A percentile compares a stretch with the other conserved stretches of the same genome.
phyloP scores from a whole-genome alignment of 371 early-diverging fungal genomes.

The Mortierella sp. region DNA sequence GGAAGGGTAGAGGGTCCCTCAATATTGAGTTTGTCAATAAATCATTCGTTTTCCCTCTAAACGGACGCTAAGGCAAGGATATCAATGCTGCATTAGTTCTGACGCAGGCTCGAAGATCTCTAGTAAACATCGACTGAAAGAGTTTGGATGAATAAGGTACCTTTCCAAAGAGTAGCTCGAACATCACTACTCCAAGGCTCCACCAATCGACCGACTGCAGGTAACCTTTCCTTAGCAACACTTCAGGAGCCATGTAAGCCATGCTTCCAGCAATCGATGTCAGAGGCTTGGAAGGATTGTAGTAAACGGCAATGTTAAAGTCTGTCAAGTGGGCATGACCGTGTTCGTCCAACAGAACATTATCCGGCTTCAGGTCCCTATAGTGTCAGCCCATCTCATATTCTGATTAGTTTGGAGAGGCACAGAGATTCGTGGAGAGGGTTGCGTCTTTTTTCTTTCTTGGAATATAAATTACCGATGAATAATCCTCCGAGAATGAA shows the following conservation, averaged over 20 bases:
- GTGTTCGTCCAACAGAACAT: slow-evolving; percentile 82
- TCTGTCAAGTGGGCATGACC: slow-evolving; percentile 90
- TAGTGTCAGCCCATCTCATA: background rate
- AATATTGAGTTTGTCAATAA: slow-evolving; percentile 69
- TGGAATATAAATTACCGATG: slow-evolving; percentile 58
- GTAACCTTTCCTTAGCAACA: slow-evolving; percentile 74
- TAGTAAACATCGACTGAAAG: no score
- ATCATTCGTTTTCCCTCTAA: slow-evolving; percentile 80
- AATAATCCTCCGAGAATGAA: slow-evolving; percentile 68
- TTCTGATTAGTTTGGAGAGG: no score
- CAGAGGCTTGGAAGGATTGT: slow-evolving; percentile 58
- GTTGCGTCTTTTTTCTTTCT: background rate
- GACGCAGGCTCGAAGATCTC: no score
- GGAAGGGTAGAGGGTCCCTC: slow-evolving; percentile 62
- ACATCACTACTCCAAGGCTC: slow-evolving; percentile 83
- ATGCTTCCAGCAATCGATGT: slow-evolving; percentile 75
- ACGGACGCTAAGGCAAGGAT: slow-evolving; percentile 67
- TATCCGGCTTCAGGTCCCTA: slow-evolving; percentile 91
- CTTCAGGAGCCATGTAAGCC: slow-evolving; percentile 84
- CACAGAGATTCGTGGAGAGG: background rate
- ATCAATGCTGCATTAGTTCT: no score
- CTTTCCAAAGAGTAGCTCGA: slow-evolving; percentile 78
- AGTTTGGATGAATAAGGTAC: slow-evolving; percentile 31
- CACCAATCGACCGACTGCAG: slow-evolving; percentile 82
- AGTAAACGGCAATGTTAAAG: slow-evolving; percentile 82